phyloP scores from a whole-genome alignment of 2,329 filamentous ascomycete species.

The Zasmidium citrigriseum region DNA sequence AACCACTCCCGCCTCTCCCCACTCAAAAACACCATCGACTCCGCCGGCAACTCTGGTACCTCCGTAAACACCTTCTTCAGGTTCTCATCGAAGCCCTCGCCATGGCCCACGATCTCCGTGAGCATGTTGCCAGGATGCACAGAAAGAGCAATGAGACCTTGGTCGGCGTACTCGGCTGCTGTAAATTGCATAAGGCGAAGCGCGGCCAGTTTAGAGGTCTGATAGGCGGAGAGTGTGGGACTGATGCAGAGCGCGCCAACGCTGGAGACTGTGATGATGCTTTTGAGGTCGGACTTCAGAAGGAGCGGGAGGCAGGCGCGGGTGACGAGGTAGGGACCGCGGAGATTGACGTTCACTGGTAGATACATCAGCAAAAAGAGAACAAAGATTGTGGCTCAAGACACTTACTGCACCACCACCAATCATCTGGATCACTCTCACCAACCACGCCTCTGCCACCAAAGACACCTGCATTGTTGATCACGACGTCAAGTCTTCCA shows the following conservation, averaged over 20 bases:
- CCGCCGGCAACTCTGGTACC: conserved; percentile 33
- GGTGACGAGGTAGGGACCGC: conserved; percentile 38
- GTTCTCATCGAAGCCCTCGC: conserved; percentile 34
- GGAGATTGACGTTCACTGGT: conserved; percentile 50
- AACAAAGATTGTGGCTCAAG: not conserved
- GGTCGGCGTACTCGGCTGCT: conserved; percentile 44
- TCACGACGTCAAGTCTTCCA: conserved; percentile 45
- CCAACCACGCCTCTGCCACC: conserved; percentile 12
- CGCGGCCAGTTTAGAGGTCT: conserved; percentile 48
- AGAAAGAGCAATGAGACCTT: conserved; percentile 44
- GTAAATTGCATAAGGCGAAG: conserved; percentile 49
- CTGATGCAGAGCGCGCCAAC: conserved; percentile 39
- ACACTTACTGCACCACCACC: conserved; percentile 40
- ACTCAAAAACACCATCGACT: conserved; percentile 35
- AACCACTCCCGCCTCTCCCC: conserved; percentile 40
- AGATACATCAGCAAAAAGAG: conserved; percentile 8
- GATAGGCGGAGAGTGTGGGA: conserved; percentile 47
- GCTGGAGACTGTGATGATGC: conserved; percentile 45
- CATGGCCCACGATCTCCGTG: conserved; percentile 44
- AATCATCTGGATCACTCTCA: conserved; percentile 38
- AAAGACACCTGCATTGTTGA: conserved; percentile 50
- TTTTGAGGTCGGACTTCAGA: conserved; percentile 37
- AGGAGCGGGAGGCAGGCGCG: conserved; percentile 49
- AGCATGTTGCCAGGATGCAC: conserved; percentile 50
- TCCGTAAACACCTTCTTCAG: conserved; percentile 28